Evolutionary conservation across 106 monocot genomes (phyloP), one percentile per base, ranked within the genome.

Genomic region (Narthecium ossifragum): DNA sequence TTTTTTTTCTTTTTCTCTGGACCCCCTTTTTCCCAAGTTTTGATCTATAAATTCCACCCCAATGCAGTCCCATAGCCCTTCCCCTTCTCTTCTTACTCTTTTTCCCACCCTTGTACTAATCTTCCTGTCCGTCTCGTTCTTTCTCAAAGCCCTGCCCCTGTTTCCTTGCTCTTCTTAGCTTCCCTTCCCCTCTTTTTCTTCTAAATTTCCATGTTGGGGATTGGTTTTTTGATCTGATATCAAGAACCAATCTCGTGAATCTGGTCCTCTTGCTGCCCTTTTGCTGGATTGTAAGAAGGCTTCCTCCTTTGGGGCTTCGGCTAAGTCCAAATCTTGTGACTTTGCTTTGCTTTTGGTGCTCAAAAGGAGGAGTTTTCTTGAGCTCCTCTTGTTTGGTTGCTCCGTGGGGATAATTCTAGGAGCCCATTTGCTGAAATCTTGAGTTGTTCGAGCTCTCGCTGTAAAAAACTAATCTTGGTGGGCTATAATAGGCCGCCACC

Each of bases 11-110:
- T 6, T 25, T 38, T 38, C n/a, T 37, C 11, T 30, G 12, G 31
- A 17, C n/a, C 4, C 43, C 43, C 18, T 58, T 58, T 38, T 58
- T 41, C 8, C 18, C 51, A 8, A 18, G n/a, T 51, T 48, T 52
- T 58, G 21, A 38, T 61, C 77, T 77, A 77, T 77, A 77, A 77
- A 77, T 66, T 57, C 66, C 26, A 70, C 37, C 60, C 46, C 24
- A 38, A 55, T 54, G 26, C 45, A 26, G 3, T 30, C 31, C 58
- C 33, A n/a, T 53, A 53, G 26, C 59, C 70, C 57, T 62, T 64
- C 59, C 70, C 57, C 53, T 65, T 46, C 47, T 40, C 51, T 18
- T 23, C 41, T 32, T 46, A 23, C 47, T 30, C 25, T n/a, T 21
- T 59, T 36, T n/a, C 26, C 11, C 9, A 30, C n/a, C 24, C 22